A percentile compares a stretch with the other conserved stretches of the same genome.
These are phyloP conservation scores for Magnusiomyces suaveolens DNA, from an alignment of 1,139 yeast species.

Conservation along the genomic window DNA sequence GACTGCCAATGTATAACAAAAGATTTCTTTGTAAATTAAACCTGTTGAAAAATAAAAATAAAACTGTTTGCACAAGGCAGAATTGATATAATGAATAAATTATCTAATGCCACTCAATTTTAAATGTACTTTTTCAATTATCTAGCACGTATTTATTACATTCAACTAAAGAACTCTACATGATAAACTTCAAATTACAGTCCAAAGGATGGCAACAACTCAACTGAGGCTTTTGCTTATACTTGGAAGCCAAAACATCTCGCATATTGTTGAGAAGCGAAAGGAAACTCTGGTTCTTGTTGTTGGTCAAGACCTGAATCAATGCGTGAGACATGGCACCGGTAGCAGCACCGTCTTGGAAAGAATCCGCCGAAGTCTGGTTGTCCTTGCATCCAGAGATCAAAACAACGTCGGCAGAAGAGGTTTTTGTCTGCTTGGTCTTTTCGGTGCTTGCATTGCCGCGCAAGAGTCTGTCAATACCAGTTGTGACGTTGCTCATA, in stretches of 20 bases:
- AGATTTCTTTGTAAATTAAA: no score
- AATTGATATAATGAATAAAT: no score
- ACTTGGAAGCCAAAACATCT: constrained; percentile 53
- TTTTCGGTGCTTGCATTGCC: constrained; percentile 35
- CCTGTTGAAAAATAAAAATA: neutral
- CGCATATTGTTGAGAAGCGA: constrained; percentile 76
- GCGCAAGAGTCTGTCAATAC: constrained; percentile 41
- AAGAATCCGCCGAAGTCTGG: constrained; percentile 72
- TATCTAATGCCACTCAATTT: neutral
- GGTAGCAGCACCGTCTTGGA: constrained; percentile 64
- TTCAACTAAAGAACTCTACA: constrained; percentile 24
- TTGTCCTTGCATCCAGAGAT: constrained; percentile 87
- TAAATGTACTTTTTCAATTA: no score
- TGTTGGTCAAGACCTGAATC: constrained; percentile 53
- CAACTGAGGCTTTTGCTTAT: constrained; percentile 82
- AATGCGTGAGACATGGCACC: constrained; percentile 96
- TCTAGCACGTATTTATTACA: no score
- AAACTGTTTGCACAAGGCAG: no score
- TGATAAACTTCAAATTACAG: constrained; percentile 54
- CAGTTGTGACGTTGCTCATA: constrained; percentile 38
- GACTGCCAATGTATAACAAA: neutral
- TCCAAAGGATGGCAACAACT: constrained; percentile 80
- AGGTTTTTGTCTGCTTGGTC: constrained; percentile 50
- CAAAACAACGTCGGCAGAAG: constrained; percentile 82
- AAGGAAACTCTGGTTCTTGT: constrained; percentile 67